phyloP scores from a whole-genome alignment of 2,329 filamentous ascomycete species.

The Anisogramma anomala region DNA sequence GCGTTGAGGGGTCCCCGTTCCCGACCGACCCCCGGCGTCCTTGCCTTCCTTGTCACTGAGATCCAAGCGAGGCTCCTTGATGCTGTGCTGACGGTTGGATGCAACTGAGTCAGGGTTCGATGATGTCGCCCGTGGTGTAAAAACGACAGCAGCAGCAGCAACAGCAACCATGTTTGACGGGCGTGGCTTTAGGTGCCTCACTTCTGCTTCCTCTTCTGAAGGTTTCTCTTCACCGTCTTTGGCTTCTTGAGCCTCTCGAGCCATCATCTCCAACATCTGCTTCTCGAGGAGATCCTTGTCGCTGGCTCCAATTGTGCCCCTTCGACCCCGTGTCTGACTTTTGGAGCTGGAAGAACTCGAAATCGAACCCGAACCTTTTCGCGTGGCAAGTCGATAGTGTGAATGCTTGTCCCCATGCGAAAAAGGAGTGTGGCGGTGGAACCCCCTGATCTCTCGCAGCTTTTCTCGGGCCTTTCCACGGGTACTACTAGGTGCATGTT shows the following conservation, averaged over 20 bases:
- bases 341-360: conserved; percentile 53
- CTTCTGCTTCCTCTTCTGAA: conserved; percentile 21
- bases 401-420: conserved; percentile 25
- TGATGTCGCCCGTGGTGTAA: too few relatives aligned
- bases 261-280: conserved; percentile 51
- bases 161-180: conserved; percentile 23
- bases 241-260: conserved; percentile 38
- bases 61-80: conserved; percentile 28
- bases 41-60: conserved; percentile 30
- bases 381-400: conserved; percentile 41
- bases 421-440: conserved; percentile 42
- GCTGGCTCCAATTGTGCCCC: conserved; percentile 36
- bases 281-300: conserved; percentile 45
- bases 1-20: conserved; percentile 22
- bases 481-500: conserved; percentile 38
- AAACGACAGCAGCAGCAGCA: too few relatives aligned
- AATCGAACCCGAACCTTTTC: conserved; percentile 41
- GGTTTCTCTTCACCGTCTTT: conserved; percentile 28
- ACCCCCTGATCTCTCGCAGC: conserved; percentile 43
- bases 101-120: conserved; percentile 22
- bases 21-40: conserved; percentile 2
- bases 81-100: conserved; percentile 23
- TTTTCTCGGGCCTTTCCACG: conserved; percentile 50
- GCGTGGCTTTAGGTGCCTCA: conserved; percentile 24
- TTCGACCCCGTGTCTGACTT: conserved; percentile 31